Percentiles rank a stretch among this genome's conserved stretches.
Evolutionary conservation across 257 asterid genomes (phyloP).

Genomic region (Solanum peruvianum): DNA sequence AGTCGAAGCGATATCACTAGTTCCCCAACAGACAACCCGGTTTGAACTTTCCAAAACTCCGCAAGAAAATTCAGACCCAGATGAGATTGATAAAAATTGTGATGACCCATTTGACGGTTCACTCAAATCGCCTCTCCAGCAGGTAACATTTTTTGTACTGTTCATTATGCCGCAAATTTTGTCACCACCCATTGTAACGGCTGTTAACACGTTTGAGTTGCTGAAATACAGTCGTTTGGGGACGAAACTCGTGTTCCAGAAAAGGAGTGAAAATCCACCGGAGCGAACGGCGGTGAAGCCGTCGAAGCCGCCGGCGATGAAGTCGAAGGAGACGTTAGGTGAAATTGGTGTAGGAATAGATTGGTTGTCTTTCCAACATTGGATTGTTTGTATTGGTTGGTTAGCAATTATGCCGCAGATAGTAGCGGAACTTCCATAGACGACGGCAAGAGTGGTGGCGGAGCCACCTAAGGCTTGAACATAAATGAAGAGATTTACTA

Average conservation of each 20-base stretch:
- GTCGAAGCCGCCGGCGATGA: slow-evolving; percentile 60
- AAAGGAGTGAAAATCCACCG: slow-evolving; percentile 54
- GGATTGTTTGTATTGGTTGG: slow-evolving; percentile 43
- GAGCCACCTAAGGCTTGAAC: slow-evolving; percentile 56
- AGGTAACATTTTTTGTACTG: slow-evolving; percentile 17
- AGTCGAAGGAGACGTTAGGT: slow-evolving; percentile 46
- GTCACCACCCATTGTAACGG: slow-evolving; percentile 43
- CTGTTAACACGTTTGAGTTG: slow-evolving; percentile 22
- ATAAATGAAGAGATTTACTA: slow-evolving; percentile 2
- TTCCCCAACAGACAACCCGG: slow-evolving; percentile 66
- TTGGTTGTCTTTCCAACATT: slow-evolving; percentile 50
- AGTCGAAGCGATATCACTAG: neutral
- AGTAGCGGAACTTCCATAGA: slow-evolving; percentile 48
- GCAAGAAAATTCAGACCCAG: slow-evolving; percentile 62
- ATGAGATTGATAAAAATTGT: slow-evolving; percentile 32
- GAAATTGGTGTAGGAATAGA: slow-evolving; percentile 12
- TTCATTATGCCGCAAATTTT: slow-evolving; percentile 51
- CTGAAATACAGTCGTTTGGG: slow-evolving; percentile 46
- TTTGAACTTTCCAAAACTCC: slow-evolving; percentile 23
- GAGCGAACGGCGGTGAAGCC: slow-evolving; percentile 56
- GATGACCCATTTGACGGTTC: slow-evolving; percentile 5
- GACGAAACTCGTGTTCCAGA: slow-evolving; percentile 39
- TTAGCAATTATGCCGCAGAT: slow-evolving; percentile 51
- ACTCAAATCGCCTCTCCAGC: slow-evolving; percentile 49
- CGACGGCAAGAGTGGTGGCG: slow-evolving; percentile 59